phyloP scores from a whole-genome alignment of 2,329 filamentous ascomycete genomes.

The Venturiaceae sp. region DNA sequence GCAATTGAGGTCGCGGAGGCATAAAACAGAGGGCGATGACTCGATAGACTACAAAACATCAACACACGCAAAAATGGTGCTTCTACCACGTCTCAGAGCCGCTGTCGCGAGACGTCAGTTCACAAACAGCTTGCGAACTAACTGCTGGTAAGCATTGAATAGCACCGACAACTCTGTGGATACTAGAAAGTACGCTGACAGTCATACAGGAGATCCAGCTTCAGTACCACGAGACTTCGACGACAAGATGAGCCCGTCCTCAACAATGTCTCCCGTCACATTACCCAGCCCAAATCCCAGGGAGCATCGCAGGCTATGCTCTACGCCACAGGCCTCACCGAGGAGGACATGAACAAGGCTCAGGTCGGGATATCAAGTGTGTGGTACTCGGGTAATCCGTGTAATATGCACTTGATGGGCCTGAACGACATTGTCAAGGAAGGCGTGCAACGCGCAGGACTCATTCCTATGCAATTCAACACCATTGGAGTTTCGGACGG shows the following conservation, averaged over 20 bases:
- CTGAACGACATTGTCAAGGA: slow-evolving; percentile 71
- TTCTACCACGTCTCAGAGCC: slow-evolving; percentile 2
- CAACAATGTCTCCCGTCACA: slow-evolving; percentile 73
- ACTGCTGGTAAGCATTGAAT: background rate
- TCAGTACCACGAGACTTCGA: slow-evolving; percentile 4
- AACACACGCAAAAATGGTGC: background rate
- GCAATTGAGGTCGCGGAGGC: background rate
- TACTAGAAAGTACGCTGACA: background rate
- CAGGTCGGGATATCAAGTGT: slow-evolving; percentile 97
- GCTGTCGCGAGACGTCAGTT: background rate
- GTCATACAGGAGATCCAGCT: slow-evolving; percentile 2
- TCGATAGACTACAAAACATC: background rate
- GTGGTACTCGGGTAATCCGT: slow-evolving; percentile 97
- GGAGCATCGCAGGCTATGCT: slow-evolving; percentile 98
- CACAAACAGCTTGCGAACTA: background rate
- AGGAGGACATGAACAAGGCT: slow-evolving; percentile 87
- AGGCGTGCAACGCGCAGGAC: slow-evolving; percentile 60
- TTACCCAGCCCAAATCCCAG: slow-evolving; percentile 97
- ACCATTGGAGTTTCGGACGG: slow-evolving; percentile 96
- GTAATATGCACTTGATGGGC: slow-evolving; percentile 97
- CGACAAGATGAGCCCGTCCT: slow-evolving; percentile 12
- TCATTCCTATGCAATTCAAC: slow-evolving; percentile 96
- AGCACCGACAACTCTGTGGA: background rate
- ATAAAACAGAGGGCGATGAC: background rate
- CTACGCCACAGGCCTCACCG: slow-evolving; percentile 82